Base-by-base conservation (phyloP, 352 stramenopile genomes). In the Proteromonas lacertae region DNA sequence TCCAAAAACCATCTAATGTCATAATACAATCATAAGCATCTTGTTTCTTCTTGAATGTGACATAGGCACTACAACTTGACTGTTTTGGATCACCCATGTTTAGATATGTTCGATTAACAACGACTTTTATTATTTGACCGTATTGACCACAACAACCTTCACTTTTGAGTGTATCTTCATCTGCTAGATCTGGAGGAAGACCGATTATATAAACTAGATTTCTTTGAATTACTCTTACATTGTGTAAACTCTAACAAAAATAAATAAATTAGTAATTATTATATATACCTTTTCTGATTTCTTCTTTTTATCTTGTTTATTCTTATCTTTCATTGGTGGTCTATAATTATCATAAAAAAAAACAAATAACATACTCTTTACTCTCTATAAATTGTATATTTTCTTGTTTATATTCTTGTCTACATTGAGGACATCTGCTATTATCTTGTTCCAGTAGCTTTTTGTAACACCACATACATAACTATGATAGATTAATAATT, bases 391-490 rank as follows among this genome's bases (percentile, higher is more conserved):
- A 60, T 90, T 77, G 51, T 92, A 69, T 36, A 78, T 73, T 55
- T 93, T 86, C 61, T 56, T 94, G 75, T 18, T 75, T 62, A 49
- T 96, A 98, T 10, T 78, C 71, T 36, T 71, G 76, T n/a, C 86
- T 69, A 51, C 86, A 98, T 7, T 80, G 82, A 7, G 86, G 86
- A 56, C 86, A 98, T 6, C 92, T 59, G 4, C 65, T 74, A 30
- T 90, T 93, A 62, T 93, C 81, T 44, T 90, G 81, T 52, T 94
- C 87, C 58, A 87, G 88, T 51, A 98, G 94, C 43, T 88, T 72
- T 42, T 95, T 77, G 80, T 83, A 95, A 59, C 86, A 98, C 81
- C 84, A 98, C 50, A 96, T 86, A 65, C 86, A 98, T 9, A 94
- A 74, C 61, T 67, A 41, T 13, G 1, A 43, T 35, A 46, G 32